A percentile compares a stretch with the other conserved stretches of the same genome.
Conservation (phyloP, 495 filamentous ascomycete genomes). For the Xylaria nigripes region DNA sequence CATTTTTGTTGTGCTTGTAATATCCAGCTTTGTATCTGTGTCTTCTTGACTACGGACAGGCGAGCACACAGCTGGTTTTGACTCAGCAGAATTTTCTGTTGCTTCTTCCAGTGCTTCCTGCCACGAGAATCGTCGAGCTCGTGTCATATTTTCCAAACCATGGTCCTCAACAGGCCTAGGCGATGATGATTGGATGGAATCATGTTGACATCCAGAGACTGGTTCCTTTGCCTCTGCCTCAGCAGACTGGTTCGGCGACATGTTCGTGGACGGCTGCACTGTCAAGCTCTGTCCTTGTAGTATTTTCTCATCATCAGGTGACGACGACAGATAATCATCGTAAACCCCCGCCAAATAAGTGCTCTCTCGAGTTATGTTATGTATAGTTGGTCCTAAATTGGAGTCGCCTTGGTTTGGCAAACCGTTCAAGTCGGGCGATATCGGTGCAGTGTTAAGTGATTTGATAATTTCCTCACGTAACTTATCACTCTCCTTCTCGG, state of each 20-base stretch:
- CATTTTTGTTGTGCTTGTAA: neutral
- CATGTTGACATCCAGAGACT: conserved; percentile 1
- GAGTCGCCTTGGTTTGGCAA: conserved; percentile 1
- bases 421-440: conserved; percentile 12
- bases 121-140: conserved; percentile 46
- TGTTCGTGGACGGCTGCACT: conserved; percentile 10
- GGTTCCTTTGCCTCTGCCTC: neutral
- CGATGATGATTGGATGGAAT: conserved; percentile 11
- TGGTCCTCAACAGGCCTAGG: conserved; percentile 14
- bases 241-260: neutral
- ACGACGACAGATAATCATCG: conserved; percentile 34
- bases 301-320: conserved; percentile 26
- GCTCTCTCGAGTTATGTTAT: conserved; percentile 30
- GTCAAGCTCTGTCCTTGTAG: conserved; percentile 17
- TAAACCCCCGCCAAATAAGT: conserved; percentile 40
- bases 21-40: neutral
- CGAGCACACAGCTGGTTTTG: conserved; percentile 2
- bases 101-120: conserved; percentile 33
- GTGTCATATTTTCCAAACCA: conserved; percentile 7
- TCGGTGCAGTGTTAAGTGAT: conserved; percentile 46
- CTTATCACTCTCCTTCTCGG: conserved; percentile 67
- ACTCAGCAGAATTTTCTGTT: neutral
- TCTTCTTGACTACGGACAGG: neutral
- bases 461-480: conserved; percentile 74
- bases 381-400: conserved; percentile 18